These are phyloP conservation scores for Tricholoma flavovirens DNA, from an alignment of 768 basidiomycete species.

Conservation along the genomic window DNA sequence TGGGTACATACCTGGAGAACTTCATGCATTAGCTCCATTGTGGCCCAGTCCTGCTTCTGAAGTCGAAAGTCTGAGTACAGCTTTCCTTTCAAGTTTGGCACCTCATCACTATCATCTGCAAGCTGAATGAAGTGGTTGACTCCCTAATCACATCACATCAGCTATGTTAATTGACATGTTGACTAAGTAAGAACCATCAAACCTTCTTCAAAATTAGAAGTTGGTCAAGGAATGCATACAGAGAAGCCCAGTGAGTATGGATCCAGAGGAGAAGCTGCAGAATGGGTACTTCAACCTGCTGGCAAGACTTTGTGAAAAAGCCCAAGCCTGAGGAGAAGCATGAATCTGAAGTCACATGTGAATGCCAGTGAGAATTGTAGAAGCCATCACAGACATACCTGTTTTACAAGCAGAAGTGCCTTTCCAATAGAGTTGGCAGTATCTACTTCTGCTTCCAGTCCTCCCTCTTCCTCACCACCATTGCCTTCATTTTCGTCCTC, in stretches of 20 bases:
- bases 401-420: too few relatives aligned
- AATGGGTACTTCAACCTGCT: not conserved
- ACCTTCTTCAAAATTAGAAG: slow-evolving; percentile 1
- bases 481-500: not conserved
- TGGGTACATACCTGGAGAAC: slow-evolving; percentile 8
- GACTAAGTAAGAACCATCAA: not conserved
- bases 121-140: slow-evolving; percentile 11
- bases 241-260: not conserved
- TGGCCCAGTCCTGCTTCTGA: slow-evolving; percentile 6
- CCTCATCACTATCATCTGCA: slow-evolving; percentile 12
- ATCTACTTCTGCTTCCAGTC: not conserved
- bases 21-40: slow-evolving; percentile 11
- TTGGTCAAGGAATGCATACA: not conserved
- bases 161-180: not conserved
- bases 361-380: not conserved
- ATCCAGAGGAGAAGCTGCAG: not conserved
- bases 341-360: slow-evolving; percentile 2
- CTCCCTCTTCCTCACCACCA: not conserved
- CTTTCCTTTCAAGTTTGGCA: slow-evolving; percentile 10
- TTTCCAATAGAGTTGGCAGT: too few relatives aligned
- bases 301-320: not conserved
- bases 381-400: too few relatives aligned
- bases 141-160: not conserved
- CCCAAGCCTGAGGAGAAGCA: slow-evolving; percentile 1
- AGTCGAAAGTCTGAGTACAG: slow-evolving; percentile 12